Base-by-base conservation (phyloP, 2,329 filamentous ascomycete species). In the Hymenoscyphus fructigenus region DNA sequence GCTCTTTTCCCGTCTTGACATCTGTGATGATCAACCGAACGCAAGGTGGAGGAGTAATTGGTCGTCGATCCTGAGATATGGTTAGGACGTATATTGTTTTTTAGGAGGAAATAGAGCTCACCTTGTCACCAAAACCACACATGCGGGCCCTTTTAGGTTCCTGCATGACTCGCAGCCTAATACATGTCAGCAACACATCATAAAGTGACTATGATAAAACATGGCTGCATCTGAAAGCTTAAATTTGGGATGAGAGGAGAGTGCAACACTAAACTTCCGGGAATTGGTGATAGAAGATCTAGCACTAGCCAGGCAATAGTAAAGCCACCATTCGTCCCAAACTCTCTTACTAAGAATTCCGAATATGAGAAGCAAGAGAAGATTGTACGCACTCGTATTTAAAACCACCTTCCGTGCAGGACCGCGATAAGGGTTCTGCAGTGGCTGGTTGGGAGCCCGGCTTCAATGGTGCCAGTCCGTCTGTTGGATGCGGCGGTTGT, bases 121-220 rank as follows among this genome's bases (percentile, higher is more conserved):
- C 92, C 85, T 98, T 99, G 81, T 99, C 95, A 68, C 95, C 95
- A 80, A 98, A 99, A 7, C 95, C 95, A 80, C 95, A 99, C 95
- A 98, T 98, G 67, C 95, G 91, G 70, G 95, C 95, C 73, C 95
- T 88, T 73, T 92, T 85, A 60, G 95, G 95, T 78, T 98, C 93
- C 80, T 99, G 95, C 70, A 91, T 88, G 66, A 97, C 92, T 70
- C 89, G 82, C 60, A 97, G 84, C 67, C 88, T 90, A 78, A 82
- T n/a, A 32, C n/a, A 17, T 17, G 53, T 73, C 61, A 72, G 68
- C 47, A 63, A 47, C 44, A 4, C 1, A 36, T 59, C 17, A 9
- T 12, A 38, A 59, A n/a, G 32, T 23, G 14, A 17, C 23, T 6
- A 44, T 7, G n/a, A n/a, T 5, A 44, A 17, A 41, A 38, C n/a